These are phyloP conservation scores for Candida coleopterorum DNA, from an alignment of 805 yeast species.

Conservation along the genomic window DNA sequence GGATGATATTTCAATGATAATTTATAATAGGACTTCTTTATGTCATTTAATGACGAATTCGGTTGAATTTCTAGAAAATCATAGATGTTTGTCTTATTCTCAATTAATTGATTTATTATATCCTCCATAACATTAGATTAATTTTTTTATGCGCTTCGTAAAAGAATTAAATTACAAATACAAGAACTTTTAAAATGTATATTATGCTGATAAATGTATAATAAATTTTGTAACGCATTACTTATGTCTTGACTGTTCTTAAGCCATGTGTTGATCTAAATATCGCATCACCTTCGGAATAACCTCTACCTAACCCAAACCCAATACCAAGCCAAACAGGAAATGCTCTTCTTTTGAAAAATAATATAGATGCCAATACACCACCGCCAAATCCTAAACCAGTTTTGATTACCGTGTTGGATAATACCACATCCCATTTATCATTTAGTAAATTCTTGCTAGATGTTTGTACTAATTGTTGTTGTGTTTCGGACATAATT, in stretches of 20 bases:
- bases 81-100: conserved; percentile 26
- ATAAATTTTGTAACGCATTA: background rate
- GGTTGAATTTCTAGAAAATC: conserved; percentile 20
- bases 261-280: conserved; percentile 79
- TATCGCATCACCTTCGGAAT: conserved; percentile 96
- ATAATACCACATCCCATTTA: conserved; percentile 93
- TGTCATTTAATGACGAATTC: conserved; percentile 18
- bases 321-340: conserved; percentile 98
- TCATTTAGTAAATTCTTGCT: conserved; percentile 59
- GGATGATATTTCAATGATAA: conserved; percentile 37
- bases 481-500: conserved; percentile 9
- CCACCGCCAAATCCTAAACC: conserved; percentile 97
- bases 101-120: conserved; percentile 13
- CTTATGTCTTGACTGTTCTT: conserved; percentile 59
- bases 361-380: conserved; percentile 81
- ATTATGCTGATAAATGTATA: background rate
- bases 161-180: too few relatives aligned
- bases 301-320: conserved; percentile 96
- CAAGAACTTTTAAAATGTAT: conserved; percentile 1
- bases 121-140: conserved; percentile 6
- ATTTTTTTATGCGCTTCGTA: background rate
- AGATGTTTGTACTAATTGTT: conserved; percentile 27
- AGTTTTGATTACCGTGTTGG: conserved; percentile 90
- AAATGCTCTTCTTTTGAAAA: conserved; percentile 92
- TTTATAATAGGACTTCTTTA: conserved; percentile 27